Evolutionary conservation across 176 grass and related monocot species (phyloP), one percentile per base, ranked within the genome.

Genomic region (Oryza meyeriana): DNA sequence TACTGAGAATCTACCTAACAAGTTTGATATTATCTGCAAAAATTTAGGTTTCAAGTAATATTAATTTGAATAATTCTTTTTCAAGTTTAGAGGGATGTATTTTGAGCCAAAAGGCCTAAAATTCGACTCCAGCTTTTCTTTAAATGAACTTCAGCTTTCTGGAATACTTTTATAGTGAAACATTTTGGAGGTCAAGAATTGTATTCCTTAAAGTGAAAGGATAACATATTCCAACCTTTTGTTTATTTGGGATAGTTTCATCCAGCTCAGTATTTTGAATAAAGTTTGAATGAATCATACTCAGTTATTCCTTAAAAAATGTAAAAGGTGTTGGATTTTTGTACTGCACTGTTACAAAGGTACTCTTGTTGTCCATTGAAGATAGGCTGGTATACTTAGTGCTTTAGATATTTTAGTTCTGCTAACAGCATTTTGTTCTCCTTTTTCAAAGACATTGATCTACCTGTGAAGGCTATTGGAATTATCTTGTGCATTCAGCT

Each of bases 261-360:
- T 72, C 16, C 6, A 30, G 2, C 6, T 33, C 41, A n/a, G 26
- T 18, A 57, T 64, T 78, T 71, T 66, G 52, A 82, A 87, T 71
- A 77, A 87, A 82, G 79, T 87, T 82, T 55, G 1, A 31, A 6
- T 65, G 85, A 61, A 71, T 31, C 40, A 50, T 66, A 83, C 72
- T 83, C 73, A 77, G 12, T 82, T 87, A 82, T 82, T 82, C 85
- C 79, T 82, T 77, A 64, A 42, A 82, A 69, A 82, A 40, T 77
- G 72, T 81, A 71, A 77, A 87, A 77, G 72, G 1, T 20, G 38
- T 29, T 39, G 18, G 18, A 77, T 69, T 69, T 87, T 71, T 77
- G 20, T 57, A 31, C n/a, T 4, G 10, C 50, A 79, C 12, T 32
- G 55, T 77, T 71, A 26, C 69, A 70, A 48, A 63, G 38, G 3